A percentile compares a stretch with the other conserved stretches of the same genome.
These are phyloP conservation scores for Plenodomus tracheiphilus DNA, from an alignment of 2,329 filamentous ascomycete species.

Conservation along the genomic window DNA sequence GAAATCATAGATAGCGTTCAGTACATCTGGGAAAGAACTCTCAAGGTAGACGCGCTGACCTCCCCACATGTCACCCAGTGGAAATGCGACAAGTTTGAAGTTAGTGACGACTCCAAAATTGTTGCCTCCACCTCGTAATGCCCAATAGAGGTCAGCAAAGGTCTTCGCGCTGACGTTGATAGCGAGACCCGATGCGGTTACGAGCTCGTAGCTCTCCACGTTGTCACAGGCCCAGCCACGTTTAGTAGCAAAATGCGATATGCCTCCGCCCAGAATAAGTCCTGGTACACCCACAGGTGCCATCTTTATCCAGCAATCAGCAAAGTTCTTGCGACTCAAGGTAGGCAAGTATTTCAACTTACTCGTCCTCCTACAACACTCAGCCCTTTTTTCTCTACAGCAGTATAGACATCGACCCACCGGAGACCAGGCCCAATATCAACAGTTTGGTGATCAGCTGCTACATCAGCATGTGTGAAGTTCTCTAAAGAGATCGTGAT, in stretches of 20 bases:
- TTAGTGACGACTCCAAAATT: slow-evolving; percentile 39
- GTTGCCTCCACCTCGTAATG: slow-evolving; percentile 36
- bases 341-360: neutral
- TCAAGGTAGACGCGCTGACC: slow-evolving; percentile 18
- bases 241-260: slow-evolving; percentile 25
- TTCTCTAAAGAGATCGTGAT: slow-evolving; percentile 48
- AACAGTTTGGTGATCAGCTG: slow-evolving; percentile 24
- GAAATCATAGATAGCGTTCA: slow-evolving; percentile 19
- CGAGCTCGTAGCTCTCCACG: slow-evolving; percentile 24
- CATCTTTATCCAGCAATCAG: slow-evolving; percentile 2
- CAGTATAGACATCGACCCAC: slow-evolving; percentile 35
- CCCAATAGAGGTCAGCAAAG: slow-evolving; percentile 46
- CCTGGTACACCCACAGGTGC: slow-evolving; percentile 33
- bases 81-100: slow-evolving; percentile 24
- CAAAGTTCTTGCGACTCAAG: too few species aligned
- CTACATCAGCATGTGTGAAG: slow-evolving; percentile 34
- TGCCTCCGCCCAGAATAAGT: slow-evolving; percentile 29
- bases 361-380: slow-evolving; percentile 30
- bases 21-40: slow-evolving; percentile 8
- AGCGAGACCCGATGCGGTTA: slow-evolving; percentile 17
- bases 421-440: slow-evolving; percentile 30
- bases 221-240: slow-evolving; percentile 34
- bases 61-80: slow-evolving; percentile 28
- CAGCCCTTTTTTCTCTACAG: slow-evolving; percentile 24
- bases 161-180: slow-evolving; percentile 12